phyloP scores from a whole-genome alignment of 2,329 filamentous ascomycete species.

The Fusarium torreyae region DNA sequence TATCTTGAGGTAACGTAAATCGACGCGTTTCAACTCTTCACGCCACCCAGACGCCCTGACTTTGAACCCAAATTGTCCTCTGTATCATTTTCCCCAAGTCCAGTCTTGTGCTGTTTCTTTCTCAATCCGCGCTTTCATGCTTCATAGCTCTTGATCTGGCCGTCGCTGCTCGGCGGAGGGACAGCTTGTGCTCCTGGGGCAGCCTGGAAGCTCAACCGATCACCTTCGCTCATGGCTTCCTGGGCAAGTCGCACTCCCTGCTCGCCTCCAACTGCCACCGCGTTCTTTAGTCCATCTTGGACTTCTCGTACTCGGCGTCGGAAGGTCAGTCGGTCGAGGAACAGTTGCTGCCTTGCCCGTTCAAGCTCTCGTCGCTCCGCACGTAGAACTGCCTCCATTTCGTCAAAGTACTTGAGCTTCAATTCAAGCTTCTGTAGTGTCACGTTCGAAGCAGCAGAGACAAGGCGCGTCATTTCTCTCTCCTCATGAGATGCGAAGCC shows the following conservation, averaged over 20 bases:
- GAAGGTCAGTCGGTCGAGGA: slow-evolving; percentile 91
- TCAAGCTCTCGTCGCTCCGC: slow-evolving; percentile 95
- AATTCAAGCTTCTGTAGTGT: slow-evolving; percentile 96
- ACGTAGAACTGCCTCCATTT: slow-evolving; percentile 93
- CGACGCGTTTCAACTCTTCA: slow-evolving; percentile 27
- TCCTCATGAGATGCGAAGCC: slow-evolving; percentile 96
- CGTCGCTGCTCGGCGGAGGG: slow-evolving; percentile 69
- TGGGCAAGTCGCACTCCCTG: slow-evolving; percentile 65
- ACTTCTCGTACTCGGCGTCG: slow-evolving; percentile 88
- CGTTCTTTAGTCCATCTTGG: slow-evolving; percentile 80
- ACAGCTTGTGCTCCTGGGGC: slow-evolving; percentile 60
- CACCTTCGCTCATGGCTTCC: slow-evolving; percentile 64
- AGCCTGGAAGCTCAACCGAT: slow-evolving; percentile 68
- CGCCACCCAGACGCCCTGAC: slow-evolving; percentile 42
- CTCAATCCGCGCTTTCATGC: slow-evolving; percentile 55
- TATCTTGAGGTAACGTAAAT: slow-evolving; percentile 13
- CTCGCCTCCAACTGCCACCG: slow-evolving; percentile 64
- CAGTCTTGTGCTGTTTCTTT: slow-evolving; percentile 3
- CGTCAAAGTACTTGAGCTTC: slow-evolving; percentile 95
- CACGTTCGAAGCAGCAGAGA: slow-evolving; percentile 92
- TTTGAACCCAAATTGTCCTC: slow-evolving; percentile 38
- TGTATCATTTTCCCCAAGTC: slow-evolving; percentile 23
- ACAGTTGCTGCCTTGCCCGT: slow-evolving; percentile 90
- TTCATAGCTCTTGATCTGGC: slow-evolving; percentile 71
- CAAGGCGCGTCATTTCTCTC: slow-evolving; percentile 93